Conservation (phyloP, 2,329 filamentous ascomycete genomes). For the Bipolaris victoriae region DNA sequence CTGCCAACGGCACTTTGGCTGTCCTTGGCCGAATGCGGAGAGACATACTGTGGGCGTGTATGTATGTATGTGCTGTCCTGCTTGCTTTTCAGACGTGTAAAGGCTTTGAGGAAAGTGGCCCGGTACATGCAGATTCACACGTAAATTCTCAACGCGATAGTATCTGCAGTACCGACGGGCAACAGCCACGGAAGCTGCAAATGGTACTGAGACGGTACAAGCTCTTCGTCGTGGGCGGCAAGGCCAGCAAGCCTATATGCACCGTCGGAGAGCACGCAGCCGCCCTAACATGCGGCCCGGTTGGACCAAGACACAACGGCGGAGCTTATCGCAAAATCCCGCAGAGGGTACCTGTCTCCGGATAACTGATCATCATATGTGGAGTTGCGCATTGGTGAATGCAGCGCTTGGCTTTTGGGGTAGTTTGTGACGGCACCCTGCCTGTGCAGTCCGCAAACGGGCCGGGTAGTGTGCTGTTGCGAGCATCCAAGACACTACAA, state of each 20-base stretch:
- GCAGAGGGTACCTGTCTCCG: neutral
- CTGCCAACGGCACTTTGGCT: conserved; percentile 17
- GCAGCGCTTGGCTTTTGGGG: conserved; percentile 1
- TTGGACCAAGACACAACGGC: conserved; percentile 3
- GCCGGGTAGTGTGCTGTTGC: neutral
- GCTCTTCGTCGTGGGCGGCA: conserved; percentile 15
- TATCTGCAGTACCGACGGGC: neutral
- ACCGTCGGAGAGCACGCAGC: conserved; percentile 12
- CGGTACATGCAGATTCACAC: neutral
- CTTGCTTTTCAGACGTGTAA: conserved; percentile 5
- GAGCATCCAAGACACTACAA: conserved; percentile 1
- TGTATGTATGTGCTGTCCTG: conserved; percentile 5
- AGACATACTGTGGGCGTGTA: conserved; percentile 10
- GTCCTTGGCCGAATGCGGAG: conserved; percentile 20
- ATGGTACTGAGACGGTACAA: neutral
- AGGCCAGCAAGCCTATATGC: conserved; percentile 7
- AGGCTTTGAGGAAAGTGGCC: neutral
- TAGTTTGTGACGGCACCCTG: conserved; percentile 2
- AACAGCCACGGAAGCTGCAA: neutral
- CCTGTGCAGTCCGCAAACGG: conserved; percentile 1
- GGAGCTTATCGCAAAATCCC: conserved; percentile 3
- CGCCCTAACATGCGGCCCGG: conserved; percentile 17
- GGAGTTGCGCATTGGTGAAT: neutral
- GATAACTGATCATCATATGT: neutral
- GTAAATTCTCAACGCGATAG: neutral